Base-by-base conservation (phyloP, 768 basidiomycete genomes). In the Trametes elegans region DNA sequence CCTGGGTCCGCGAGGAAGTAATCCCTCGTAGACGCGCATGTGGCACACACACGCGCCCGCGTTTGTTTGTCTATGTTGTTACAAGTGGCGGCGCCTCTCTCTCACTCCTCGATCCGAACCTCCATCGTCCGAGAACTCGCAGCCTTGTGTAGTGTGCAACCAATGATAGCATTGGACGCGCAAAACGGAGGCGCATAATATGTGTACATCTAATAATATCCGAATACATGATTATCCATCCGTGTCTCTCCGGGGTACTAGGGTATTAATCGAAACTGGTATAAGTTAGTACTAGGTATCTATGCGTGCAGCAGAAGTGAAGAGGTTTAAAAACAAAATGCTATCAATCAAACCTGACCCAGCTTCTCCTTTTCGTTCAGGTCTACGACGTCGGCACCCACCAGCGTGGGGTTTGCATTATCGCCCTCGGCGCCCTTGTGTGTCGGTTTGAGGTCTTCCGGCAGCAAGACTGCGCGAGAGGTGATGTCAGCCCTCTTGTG, bases 381-480 rank as follows among this genome's bases (percentile, higher is more conserved):
- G 5, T 53, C 35, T 27, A 44, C 26, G n/a, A 44, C n/a, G 13
- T 53, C 42, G 10, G 51, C 1, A 18, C n/a, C 29, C 3, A 13
- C 42, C 1, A 13, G n/a, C 16, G 10, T 18, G 11, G 3, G 16
- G 16, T 31, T 36, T 24, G 18, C 11, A 7, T 47, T 19, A 14
- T 47, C 46, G 14, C 13, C 16, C 19, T 52, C 24, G 10, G 50
- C 32, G 18, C 32, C 7, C 26, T 53, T 53, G 18, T 53, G n/a
- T n/a, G n/a, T 53, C 7, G 51, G 51, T 14, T 38, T 53, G 7
- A 63, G 45, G n/a, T 63, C 62, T 28, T 63, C 58, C 3, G 62
- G 62, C 3, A 60, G 35, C 36, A 63, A 26, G 23, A 63, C 62
- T 63, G 13, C 24, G 5, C n/a, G 35, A 16, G 34, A 19, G 8